phyloP scores from a whole-genome alignment of 805 yeast species.

The Kluyveromyces lactis region DNA sequence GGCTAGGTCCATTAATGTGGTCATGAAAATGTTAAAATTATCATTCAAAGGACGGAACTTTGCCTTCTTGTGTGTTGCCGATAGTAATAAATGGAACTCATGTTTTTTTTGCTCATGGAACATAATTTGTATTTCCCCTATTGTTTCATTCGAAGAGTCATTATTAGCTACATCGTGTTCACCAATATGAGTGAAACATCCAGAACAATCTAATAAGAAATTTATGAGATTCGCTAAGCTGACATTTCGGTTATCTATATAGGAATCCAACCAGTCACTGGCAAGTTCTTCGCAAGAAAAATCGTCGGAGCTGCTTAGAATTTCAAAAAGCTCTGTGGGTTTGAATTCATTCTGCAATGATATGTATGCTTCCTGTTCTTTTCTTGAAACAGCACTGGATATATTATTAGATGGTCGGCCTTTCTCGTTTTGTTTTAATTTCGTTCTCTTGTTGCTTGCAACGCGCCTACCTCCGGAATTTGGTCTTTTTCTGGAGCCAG shows the following conservation, averaged over 20 bases:
- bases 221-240: slow-evolving; percentile 62
- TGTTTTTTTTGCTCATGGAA: slow-evolving; percentile 55
- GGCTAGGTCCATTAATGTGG: slow-evolving; percentile 40
- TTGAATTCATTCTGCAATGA: slow-evolving; percentile 36
- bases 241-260: slow-evolving; percentile 33
- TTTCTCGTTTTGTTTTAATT: slow-evolving; percentile 3
- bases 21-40: slow-evolving; percentile 49
- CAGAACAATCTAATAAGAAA: slow-evolving; percentile 60
- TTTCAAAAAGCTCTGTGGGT: slow-evolving; percentile 42
- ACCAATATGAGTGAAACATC: slow-evolving; percentile 57
- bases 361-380: slow-evolving; percentile 25
- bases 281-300: slow-evolving; percentile 45
- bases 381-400: slow-evolving; percentile 12
- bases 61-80: slow-evolving; percentile 37
- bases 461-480: slow-evolving; percentile 3
- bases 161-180: slow-evolving; percentile 67
- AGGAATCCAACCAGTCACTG: slow-evolving; percentile 50
- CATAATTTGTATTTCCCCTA: slow-evolving; percentile 58
- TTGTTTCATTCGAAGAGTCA: slow-evolving; percentile 65
- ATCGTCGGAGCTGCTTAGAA: slow-evolving; percentile 40
- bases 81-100: slow-evolving; percentile 60
- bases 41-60: slow-evolving; percentile 39
- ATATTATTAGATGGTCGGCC: no score
- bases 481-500: slow-evolving; percentile 2
- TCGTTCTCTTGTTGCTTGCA: slow-evolving; percentile 6